Evolutionary conservation across 139 green algal genomes (phyloP), one percentile per base, ranked within the genome.

Genomic region (Eudorina sp.): DNA sequence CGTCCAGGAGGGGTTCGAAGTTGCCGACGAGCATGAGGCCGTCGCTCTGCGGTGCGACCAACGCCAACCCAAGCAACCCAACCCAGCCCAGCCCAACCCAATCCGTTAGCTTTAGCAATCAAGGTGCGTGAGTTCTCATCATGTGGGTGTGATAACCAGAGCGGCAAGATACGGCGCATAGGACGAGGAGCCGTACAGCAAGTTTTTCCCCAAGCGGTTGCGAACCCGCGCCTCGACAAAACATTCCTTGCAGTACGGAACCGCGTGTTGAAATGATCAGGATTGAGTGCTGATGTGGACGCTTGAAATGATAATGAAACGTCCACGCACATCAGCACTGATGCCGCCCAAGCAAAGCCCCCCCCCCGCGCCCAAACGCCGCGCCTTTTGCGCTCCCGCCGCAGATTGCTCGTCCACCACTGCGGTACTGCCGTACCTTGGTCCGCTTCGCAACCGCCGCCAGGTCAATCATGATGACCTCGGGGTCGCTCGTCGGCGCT

Each of bases 391-490:
- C 51, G 13, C 16, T 25, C 51, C 51, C 51, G 13, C 51, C 51
- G 16, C 51, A 25, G 13, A n/a, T n/a, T n/a, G n/a, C n/a, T n/a
- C n/a, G n/a, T n/a, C 7, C 29, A 6, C 4, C 4, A 66, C 27
- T 27, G 55, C 23, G 23, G 55, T 27, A 11, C 7, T 66, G 5
- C 64, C 16, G 34, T 55, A 83, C 75, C 75, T 83, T 83, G 0
- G 75, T 83, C 1, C 75, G 75, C 75, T 31, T 53, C 48, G 75
- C 75, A n/a, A 83, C 75, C 8, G 75, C 48, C n/a, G 75, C n/a
- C 29, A 83, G 75, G 3, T 83, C 75, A 4, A 83, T n/a, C 48
- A 83, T 53, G 31, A 83, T 48, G 18, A 83, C 48, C 48, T 83
- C 75, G 6, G 48, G 38, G 4, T 81, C 73, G 40, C 29, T 40